Conservation (phyloP, 2,329 filamentous ascomycete species). For the Talaromyces sp. region DNA sequence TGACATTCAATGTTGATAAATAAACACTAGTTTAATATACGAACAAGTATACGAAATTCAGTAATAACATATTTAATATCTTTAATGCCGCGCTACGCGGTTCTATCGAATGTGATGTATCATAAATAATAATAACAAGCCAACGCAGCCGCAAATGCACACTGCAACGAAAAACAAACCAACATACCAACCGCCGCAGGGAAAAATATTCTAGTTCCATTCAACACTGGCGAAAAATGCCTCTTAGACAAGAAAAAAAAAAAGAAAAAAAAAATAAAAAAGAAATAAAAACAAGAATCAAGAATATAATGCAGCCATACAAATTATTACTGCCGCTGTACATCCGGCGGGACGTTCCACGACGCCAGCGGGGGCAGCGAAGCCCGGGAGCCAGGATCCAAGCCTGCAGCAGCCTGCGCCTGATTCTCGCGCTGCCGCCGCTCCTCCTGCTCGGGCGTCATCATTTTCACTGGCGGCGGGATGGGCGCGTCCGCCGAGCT, state of each 20-base stretch:
- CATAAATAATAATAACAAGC: not conserved
- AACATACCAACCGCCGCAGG: not conserved
- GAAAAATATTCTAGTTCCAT: not conserved
- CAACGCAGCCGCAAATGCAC: not conserved
- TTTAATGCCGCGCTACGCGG: too few relatives aligned
- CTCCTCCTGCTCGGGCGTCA: conserved; percentile 40
- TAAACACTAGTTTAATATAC: too few relatives aligned
- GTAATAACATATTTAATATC: too few relatives aligned
- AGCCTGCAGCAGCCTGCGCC: conserved; percentile 4
- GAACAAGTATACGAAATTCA: too few relatives aligned
- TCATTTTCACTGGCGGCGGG: conserved; percentile 37
- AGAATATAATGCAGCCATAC: not conserved
- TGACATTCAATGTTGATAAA: too few relatives aligned
- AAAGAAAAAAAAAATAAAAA: not conserved
- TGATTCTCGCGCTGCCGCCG: conserved; percentile 19
- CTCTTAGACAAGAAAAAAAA: not conserved
- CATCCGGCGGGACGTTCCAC: conserved; percentile 6
- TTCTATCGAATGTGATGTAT: not conserved
- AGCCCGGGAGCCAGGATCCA: not conserved
- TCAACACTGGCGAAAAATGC: not conserved
- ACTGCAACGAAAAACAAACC: not conserved
- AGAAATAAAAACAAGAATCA: not conserved
- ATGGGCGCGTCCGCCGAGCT: conserved; percentile 39
- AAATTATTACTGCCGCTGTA: not conserved
- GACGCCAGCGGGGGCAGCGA: conserved; percentile 6